Evolutionary conservation across 495 filamentous ascomycete genomes (phyloP).

Genomic region (Aspergillus conjunctus): DNA sequence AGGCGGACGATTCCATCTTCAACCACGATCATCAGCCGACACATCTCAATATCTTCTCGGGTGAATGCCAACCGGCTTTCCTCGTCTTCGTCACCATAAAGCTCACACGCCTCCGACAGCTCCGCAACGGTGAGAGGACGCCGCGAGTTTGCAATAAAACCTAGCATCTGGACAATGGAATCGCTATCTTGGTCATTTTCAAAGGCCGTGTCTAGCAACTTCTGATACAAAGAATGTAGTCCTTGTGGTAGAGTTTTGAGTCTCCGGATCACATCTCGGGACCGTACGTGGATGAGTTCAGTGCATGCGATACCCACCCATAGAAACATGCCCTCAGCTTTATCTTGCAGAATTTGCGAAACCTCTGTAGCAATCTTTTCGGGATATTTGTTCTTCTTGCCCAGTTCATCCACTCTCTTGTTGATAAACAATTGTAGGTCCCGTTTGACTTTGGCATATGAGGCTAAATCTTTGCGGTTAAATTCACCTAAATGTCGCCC

Average conservation of each 20-base stretch:
- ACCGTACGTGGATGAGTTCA: constrained; percentile 11
- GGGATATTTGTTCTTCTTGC: constrained; percentile 22
- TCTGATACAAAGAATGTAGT: background rate
- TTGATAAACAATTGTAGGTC: constrained; percentile 29
- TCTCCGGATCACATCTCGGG: background rate
- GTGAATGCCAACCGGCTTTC: constrained; percentile 19
- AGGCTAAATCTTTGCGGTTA: constrained; percentile 16
- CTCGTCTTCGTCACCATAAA: constrained; percentile 16
- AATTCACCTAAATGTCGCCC: constrained; percentile 20
- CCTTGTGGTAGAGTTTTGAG: background rate
- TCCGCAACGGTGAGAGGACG: background rate
- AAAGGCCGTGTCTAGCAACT: background rate
- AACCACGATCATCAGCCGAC: constrained; percentile 24
- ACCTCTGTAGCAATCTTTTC: constrained; percentile 13
- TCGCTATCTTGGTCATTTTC: background rate
- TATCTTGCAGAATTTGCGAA: constrained; percentile 25
- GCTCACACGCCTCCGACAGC: background rate
- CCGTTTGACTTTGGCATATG: constrained; percentile 14
- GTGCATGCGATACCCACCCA: constrained; percentile 31
- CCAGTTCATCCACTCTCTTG: constrained; percentile 25
- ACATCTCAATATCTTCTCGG: constrained; percentile 23
- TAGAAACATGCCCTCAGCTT: constrained; percentile 37
- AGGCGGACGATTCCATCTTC: constrained; percentile 22
- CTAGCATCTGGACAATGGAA: background rate
- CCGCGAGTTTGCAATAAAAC: background rate